phyloP scores from a whole-genome alignment of 129 eudicot species.

The Artemisia argyi region DNA sequence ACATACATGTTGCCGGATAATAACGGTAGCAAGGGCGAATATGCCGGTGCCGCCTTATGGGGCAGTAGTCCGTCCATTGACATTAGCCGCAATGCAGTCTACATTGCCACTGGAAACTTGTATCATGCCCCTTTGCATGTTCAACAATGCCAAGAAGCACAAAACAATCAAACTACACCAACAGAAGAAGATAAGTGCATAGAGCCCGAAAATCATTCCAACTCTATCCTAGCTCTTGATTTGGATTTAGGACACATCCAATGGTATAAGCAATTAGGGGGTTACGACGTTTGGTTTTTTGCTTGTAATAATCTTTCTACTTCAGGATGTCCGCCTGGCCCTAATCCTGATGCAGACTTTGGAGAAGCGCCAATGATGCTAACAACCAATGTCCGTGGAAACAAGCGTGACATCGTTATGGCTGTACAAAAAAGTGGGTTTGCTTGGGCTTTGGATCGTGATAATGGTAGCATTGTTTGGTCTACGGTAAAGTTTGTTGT shows the following conservation, averaged over 20 bases:
- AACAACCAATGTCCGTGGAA: slow-evolving; percentile 28
- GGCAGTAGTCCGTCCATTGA: slow-evolving; percentile 84
- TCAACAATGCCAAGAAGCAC: slow-evolving; percentile 57
- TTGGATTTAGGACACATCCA: slow-evolving; percentile 44
- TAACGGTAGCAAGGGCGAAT: slow-evolving; percentile 50
- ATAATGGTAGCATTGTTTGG: slow-evolving; percentile 70
- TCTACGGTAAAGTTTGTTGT: slow-evolving; percentile 39
- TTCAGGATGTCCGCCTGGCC: slow-evolving; percentile 78
- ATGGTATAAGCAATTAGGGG: slow-evolving; percentile 66
- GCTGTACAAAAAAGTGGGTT: slow-evolving; percentile 84
- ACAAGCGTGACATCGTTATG: slow-evolving; percentile 52
- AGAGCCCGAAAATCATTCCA: slow-evolving; percentile 49
- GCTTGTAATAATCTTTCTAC: slow-evolving; percentile 56
- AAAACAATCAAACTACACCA: slow-evolving; percentile 60
- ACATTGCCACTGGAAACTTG: slow-evolving; percentile 63
- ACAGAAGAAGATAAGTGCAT: slow-evolving; percentile 50
- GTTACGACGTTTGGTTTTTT: slow-evolving; percentile 62
- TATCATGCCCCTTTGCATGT: slow-evolving; percentile 61
- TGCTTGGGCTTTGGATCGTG: slow-evolving; percentile 80
- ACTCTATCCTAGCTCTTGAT: slow-evolving; percentile 68
- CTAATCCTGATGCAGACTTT: slow-evolving; percentile 79
- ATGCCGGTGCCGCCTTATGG: slow-evolving; percentile 76
- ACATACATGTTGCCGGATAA: slow-evolving; percentile 72
- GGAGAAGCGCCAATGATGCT: slow-evolving; percentile 82
- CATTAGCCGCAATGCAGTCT: slow-evolving; percentile 40